Conservation (phyloP, 2,329 filamentous ascomycete genomes). For the Diaporthe citriasiana region DNA sequence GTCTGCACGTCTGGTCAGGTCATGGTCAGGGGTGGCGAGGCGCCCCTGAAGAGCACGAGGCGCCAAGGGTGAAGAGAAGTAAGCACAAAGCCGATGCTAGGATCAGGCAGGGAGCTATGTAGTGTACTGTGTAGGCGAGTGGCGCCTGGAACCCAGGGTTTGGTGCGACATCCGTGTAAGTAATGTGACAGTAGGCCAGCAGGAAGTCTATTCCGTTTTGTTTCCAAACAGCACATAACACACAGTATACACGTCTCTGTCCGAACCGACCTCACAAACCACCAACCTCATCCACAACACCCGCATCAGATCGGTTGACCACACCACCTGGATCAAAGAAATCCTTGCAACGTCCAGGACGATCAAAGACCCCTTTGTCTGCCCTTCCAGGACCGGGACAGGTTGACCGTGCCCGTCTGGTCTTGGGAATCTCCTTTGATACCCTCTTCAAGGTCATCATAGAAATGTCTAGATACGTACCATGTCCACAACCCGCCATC, state of each 20-base stretch:
- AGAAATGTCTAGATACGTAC: too few relatives aligned
- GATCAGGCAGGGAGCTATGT: neutral
- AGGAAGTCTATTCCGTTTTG: too few relatives aligned
- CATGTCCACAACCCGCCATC: neutral
- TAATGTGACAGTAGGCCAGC: too few relatives aligned
- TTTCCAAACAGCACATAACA: too few relatives aligned
- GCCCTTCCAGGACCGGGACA: neutral
- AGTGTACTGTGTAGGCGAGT: too few relatives aligned
- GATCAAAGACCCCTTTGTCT: neutral
- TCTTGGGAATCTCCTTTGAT: neutral
- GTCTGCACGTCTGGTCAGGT: neutral
- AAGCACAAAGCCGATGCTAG: neutral
- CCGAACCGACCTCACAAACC: neutral
- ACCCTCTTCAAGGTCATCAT: neutral
- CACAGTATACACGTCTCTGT: too few relatives aligned
- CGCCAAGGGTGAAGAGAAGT: conserved; percentile 14
- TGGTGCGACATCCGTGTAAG: too few relatives aligned
- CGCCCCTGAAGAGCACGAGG: conserved; percentile 23
- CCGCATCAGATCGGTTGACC: neutral
- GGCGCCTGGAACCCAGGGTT: too few relatives aligned
- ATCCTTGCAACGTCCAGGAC: neutral
- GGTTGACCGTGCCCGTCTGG: neutral
- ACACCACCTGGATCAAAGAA: neutral
- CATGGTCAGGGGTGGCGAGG: conserved; percentile 14
- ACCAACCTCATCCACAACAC: neutral